Conservation (phyloP, 768 basidiomycete species). For the Tricholomella constricta region DNA sequence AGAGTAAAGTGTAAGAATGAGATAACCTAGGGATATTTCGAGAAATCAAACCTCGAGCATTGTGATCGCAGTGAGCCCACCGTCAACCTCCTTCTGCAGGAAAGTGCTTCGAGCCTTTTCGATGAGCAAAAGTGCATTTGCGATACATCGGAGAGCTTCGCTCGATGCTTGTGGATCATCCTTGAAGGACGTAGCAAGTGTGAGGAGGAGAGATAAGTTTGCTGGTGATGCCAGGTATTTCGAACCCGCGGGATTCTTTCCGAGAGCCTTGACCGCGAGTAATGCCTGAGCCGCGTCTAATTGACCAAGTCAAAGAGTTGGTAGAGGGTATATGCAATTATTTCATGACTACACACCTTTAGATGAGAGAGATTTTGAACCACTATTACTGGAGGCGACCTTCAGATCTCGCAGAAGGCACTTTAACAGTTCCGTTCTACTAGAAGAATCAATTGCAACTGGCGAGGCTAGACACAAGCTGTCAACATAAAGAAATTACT, state of each 20-base stretch:
- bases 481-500: too few species aligned
- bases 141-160: conserved; percentile 75
- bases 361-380: conserved; percentile 49
- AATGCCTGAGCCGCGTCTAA: conserved; percentile 73
- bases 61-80: conserved; percentile 56
- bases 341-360: conserved; percentile 51
- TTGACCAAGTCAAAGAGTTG: not conserved
- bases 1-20: conserved; percentile 11
- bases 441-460: conserved; percentile 45
- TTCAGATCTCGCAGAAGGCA: conserved; percentile 62
- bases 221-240: conserved; percentile 52
- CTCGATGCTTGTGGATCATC: conserved; percentile 59
- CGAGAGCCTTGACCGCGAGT: conserved; percentile 72
- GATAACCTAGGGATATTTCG: not conserved
- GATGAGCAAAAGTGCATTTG: conserved; percentile 76
- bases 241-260: conserved; percentile 70
- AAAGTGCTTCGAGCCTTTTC: conserved; percentile 62
- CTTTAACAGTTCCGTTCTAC: conserved; percentile 59
- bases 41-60: conserved; percentile 57
- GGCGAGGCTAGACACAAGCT: conserved; percentile 36
- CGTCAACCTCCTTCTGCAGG: conserved; percentile 58
- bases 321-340: not conserved
- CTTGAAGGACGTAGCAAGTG: conserved; percentile 52
- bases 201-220: conserved; percentile 60
- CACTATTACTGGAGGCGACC: conserved; percentile 23